These are phyloP conservation scores for Chalciporus piperatus DNA, from an alignment of 768 basidiomycete genomes.

Conservation along the genomic window DNA sequence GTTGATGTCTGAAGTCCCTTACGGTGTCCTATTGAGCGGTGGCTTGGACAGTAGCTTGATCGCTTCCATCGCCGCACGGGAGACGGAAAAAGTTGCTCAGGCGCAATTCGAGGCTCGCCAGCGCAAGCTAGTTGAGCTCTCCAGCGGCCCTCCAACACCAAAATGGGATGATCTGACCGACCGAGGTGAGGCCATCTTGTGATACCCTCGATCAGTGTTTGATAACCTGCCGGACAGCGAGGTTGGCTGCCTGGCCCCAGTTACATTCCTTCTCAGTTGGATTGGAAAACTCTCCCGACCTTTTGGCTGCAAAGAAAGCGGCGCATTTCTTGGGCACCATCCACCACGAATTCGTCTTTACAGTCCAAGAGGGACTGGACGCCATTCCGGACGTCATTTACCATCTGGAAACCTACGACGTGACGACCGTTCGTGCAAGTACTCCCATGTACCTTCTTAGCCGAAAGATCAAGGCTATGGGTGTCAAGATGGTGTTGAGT, in stretches of 20 bases:
- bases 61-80: slow-evolving; percentile 89
- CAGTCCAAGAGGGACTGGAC: slow-evolving; percentile 95
- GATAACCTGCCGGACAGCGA: slow-evolving; percentile 40
- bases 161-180: slow-evolving; percentile 44
- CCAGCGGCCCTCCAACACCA: slow-evolving; percentile 60
- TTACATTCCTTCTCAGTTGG: slow-evolving; percentile 98
- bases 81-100: slow-evolving; percentile 87
- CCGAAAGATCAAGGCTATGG: slow-evolving; percentile 99
- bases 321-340: slow-evolving; percentile 92
- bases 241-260: slow-evolving; percentile 88
- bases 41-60: slow-evolving; percentile 96
- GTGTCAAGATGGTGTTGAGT: slow-evolving; percentile 98
- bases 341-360: slow-evolving; percentile 98
- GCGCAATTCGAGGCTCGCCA: slow-evolving; percentile 74
- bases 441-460: slow-evolving; percentile 99
- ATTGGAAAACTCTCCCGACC: slow-evolving; percentile 90
- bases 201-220: not conserved
- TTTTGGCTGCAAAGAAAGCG: slow-evolving; percentile 89
- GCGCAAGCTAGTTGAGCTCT: slow-evolving; percentile 50
- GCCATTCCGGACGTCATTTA: slow-evolving; percentile 97
- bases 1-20: slow-evolving; percentile 97
- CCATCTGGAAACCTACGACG: slow-evolving; percentile 98
- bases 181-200: slow-evolving; percentile 42
- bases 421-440: slow-evolving; percentile 95
- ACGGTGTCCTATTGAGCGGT: slow-evolving; percentile 93